Evolutionary conservation across 495 filamentous ascomycete genomes (phyloP).

Genomic region (Penicillium ucsense): DNA sequence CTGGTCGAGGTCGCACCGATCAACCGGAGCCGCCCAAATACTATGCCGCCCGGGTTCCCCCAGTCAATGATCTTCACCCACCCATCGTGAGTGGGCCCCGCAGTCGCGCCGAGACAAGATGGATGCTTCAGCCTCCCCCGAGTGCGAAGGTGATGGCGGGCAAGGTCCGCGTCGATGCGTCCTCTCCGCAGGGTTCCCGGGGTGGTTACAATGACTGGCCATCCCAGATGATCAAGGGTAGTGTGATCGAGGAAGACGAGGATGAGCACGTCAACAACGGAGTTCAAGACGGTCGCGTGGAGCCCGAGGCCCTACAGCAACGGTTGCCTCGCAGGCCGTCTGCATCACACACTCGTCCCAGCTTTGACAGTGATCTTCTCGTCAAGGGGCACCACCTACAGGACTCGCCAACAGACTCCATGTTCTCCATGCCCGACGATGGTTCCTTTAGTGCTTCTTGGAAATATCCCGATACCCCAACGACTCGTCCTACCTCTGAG

Average conservation of each 20-base stretch:
- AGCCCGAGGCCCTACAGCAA: constrained; percentile 4
- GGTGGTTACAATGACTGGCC: constrained; percentile 7
- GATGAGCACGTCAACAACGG: constrained; percentile 4
- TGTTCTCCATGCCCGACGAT: constrained; percentile 23
- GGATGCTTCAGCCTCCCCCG: constrained; percentile 89
- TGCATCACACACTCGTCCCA: constrained; percentile 9
- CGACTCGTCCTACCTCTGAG: constrained; percentile 33
- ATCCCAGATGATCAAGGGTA: constrained; percentile 5
- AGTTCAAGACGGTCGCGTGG: constrained; percentile 1
- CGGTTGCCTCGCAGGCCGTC: constrained; percentile 15
- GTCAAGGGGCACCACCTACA: constrained; percentile 21
- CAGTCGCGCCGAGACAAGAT: constrained; percentile 58
- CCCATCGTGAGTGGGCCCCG: constrained; percentile 71
- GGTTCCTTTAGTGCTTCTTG: constrained; percentile 23
- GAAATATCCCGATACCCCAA: constrained; percentile 32
- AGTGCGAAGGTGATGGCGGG: constrained; percentile 79
- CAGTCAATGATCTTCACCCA: constrained; percentile 79
- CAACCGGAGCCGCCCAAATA: constrained; percentile 43
- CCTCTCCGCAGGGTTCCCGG: constrained; percentile 13
- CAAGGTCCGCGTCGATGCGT: constrained; percentile 47
- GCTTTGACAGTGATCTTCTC: constrained; percentile 9
- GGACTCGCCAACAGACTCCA: constrained; percentile 27
- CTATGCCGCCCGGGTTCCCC: constrained; percentile 58
- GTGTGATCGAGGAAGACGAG: neutral
- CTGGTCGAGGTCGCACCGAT: constrained; percentile 36